Evolutionary conservation across 176 grass and related monocot species (phyloP).

Genomic region (Phragmites australis): DNA sequence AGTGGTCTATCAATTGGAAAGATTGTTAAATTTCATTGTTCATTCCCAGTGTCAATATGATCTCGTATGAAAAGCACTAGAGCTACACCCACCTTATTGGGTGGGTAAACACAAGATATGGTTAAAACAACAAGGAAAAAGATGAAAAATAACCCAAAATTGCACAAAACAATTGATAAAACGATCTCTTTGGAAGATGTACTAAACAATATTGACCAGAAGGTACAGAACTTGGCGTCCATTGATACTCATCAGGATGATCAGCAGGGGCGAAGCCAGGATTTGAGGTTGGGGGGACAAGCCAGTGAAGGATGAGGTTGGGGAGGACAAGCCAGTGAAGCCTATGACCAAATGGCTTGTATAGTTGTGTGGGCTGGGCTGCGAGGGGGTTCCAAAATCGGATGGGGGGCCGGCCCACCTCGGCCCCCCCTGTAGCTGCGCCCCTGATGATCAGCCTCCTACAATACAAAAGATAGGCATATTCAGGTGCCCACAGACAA

Average conservation of each 20-base stretch:
- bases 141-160: background rate
- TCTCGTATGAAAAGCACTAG: background rate
- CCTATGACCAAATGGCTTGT: no score
- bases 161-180: background rate
- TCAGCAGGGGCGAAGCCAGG: no score
- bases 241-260: background rate
- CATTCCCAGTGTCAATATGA: background rate
- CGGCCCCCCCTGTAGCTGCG: no score
- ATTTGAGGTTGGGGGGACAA: no score
- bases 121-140: background rate
- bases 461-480: constrained; percentile 22
- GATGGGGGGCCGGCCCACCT: no score
- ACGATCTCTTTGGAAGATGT: background rate
- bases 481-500: constrained; percentile 34
- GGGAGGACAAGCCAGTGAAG: no score
- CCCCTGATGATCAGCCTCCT: background rate
- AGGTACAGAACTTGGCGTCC: background rate
- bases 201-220: background rate
- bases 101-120: background rate
- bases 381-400: no score
- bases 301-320: no score
- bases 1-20: constrained; percentile 31
- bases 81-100: background rate
- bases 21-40: constrained; percentile 24
- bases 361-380: no score